These are phyloP conservation scores for Saccharum officinarum DNA, from an alignment of 176 grass and related monocot genomes.

Conservation along the genomic window DNA sequence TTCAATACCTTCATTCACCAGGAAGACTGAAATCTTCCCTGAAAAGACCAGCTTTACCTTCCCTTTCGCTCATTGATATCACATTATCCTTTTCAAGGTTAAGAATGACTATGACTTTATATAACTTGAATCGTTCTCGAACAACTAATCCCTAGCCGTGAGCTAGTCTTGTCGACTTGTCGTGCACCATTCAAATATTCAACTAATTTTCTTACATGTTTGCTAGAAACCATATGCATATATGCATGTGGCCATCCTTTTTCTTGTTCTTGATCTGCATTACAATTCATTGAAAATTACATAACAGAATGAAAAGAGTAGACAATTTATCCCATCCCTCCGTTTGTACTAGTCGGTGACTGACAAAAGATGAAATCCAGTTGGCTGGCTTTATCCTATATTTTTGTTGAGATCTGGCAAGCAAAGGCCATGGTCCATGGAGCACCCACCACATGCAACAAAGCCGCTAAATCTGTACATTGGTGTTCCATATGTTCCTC, in stretches of 20 bases:
- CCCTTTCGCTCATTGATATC: background rate
- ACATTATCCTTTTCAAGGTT: background rate
- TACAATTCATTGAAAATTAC: background rate
- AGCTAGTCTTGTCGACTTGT: background rate
- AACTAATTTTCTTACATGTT: background rate
- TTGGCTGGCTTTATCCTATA: background rate
- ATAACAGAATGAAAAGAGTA: background rate
- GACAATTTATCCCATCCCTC: background rate
- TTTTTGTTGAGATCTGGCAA: conserved; percentile 26
- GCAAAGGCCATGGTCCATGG: conserved; percentile 1
- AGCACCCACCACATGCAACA: conserved; percentile 33
- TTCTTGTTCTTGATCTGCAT: background rate
- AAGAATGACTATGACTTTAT: background rate
- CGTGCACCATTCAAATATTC: background rate
- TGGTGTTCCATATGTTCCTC: background rate
- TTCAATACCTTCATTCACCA: background rate
- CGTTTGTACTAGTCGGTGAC: background rate
- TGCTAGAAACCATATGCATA: background rate
- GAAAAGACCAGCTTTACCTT: background rate
- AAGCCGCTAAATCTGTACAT: conserved; percentile 18
- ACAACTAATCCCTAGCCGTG: background rate
- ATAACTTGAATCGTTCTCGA: background rate
- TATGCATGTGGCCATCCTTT: background rate
- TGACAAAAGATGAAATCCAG: conserved; percentile 7
- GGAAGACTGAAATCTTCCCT: background rate